Evolutionary conservation across 306 rosid species (phyloP).

Genomic region (Lathyrus oleraceus): DNA sequence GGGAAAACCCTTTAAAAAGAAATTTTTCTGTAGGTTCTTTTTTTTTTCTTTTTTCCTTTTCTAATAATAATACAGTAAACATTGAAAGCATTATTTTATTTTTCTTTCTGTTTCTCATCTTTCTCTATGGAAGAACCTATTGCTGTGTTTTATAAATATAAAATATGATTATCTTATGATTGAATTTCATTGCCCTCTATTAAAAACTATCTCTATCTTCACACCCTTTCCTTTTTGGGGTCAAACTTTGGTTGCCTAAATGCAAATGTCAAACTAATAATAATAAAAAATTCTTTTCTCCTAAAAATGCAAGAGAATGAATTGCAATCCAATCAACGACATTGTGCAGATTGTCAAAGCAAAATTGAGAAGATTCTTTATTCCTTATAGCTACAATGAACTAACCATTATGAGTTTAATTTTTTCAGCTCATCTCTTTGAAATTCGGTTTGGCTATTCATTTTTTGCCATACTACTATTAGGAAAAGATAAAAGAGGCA

Average conservation of each 20-base stretch:
- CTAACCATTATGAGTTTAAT: not conserved
- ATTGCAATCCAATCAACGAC: not conserved
- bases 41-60: not conserved
- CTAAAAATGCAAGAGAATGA: not conserved
- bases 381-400: not conserved
- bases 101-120: not conserved
- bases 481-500: too few relatives aligned
- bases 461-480: not conserved
- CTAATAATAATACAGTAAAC: not conserved
- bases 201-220: not conserved
- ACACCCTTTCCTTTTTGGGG: not conserved
- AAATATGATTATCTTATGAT: too few relatives aligned
- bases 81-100: not conserved
- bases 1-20: not conserved
- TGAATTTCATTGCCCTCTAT: not conserved
- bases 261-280: not conserved
- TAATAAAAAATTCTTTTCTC: not conserved
- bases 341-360: constrained; percentile 2
- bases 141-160: too few relatives aligned
- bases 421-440: not conserved
- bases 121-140: not conserved
- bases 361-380: not conserved
- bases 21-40: not conserved
- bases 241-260: not conserved
- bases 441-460: not conserved